Conservation (phyloP, 345 rosid species). For the Melaleuca alternifolia region DNA sequence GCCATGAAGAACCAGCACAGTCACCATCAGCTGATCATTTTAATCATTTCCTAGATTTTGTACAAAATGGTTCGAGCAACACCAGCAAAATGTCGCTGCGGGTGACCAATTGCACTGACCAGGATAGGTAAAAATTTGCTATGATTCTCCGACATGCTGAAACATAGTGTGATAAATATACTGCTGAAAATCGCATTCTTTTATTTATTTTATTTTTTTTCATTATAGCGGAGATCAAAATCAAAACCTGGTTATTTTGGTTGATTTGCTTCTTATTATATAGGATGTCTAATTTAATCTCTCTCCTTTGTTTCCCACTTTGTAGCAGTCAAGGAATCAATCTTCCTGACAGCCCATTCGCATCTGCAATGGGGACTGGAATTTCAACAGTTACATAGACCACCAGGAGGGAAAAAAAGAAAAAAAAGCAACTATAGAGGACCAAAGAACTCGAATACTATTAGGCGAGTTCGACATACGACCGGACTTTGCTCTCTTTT, state of each 20-base stretch:
- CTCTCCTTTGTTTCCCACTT: neutral
- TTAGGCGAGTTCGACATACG: neutral
- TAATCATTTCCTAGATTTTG: slow-evolving; percentile 46
- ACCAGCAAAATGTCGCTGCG: slow-evolving; percentile 33
- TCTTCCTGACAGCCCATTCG: slow-evolving; percentile 93
- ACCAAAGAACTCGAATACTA: neutral
- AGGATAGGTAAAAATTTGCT: slow-evolving; percentile 37
- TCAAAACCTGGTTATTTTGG: neutral
- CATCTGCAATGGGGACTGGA: slow-evolving; percentile 34
- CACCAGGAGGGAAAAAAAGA: neutral
- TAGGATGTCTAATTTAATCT: neutral
- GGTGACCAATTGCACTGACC: slow-evolving; percentile 38
- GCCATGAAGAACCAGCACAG: slow-evolving; percentile 30
- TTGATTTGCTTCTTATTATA: neutral
- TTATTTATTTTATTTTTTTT: neutral
- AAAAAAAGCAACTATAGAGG: slow-evolving; percentile 20
- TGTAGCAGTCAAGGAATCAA: slow-evolving; percentile 43
- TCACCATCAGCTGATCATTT: slow-evolving; percentile 32
- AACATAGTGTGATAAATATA: neutral
- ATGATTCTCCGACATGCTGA: neutral
- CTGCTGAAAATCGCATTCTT: neutral
- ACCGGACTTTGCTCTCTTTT: neutral
- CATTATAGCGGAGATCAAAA: neutral
- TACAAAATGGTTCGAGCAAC: slow-evolving; percentile 37
- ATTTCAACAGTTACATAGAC: slow-evolving; percentile 65